A percentile compares a stretch with the other conserved stretches of the same genome.
Evolutionary conservation across 2,329 filamentous ascomycete species (phyloP).

Genomic region (Madurella mycetomatis): DNA sequence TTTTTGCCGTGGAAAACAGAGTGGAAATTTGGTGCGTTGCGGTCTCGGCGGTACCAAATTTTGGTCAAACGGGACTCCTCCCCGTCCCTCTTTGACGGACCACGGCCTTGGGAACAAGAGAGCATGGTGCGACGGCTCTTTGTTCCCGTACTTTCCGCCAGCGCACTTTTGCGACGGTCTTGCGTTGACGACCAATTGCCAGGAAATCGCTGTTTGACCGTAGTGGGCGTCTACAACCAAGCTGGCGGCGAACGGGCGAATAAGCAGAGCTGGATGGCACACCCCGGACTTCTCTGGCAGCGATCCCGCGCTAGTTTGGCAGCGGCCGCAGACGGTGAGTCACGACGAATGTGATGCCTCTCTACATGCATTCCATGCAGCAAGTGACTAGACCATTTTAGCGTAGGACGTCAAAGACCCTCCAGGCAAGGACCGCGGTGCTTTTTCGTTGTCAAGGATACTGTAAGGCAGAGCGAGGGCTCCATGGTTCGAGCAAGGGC

Average conservation of each 20-base stretch:
- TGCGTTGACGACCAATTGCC: background rate
- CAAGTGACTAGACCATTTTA: background rate
- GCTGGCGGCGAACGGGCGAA: conserved; percentile 6
- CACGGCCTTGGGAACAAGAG: background rate
- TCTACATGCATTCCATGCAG: background rate
- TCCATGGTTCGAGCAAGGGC: too few species aligned
- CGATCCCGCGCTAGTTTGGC: conserved; percentile 11
- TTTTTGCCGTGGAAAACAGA: conserved; percentile 11
- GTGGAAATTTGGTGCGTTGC: conserved; percentile 11
- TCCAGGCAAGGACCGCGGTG: conserved; percentile 6
- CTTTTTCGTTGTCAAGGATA: background rate
- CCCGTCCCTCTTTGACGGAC: background rate
- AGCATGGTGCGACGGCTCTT: background rate
- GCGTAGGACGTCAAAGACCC: background rate
- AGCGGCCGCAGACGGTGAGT: conserved; percentile 18
- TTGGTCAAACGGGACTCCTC: background rate
- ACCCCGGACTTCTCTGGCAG: background rate
- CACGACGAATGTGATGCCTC: conserved; percentile 6
- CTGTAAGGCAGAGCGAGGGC: too few species aligned
- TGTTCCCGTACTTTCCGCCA: background rate
- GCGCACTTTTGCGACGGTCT: background rate
- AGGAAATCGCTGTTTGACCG: background rate
- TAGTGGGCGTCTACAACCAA: background rate
- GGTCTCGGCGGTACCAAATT: conserved; percentile 3
- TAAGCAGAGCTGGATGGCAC: background rate